Evolutionary conservation across 768 basidiomycete species (phyloP), one percentile per base, ranked within the genome.

Genomic region (Dacryopinax primogenitus): DNA sequence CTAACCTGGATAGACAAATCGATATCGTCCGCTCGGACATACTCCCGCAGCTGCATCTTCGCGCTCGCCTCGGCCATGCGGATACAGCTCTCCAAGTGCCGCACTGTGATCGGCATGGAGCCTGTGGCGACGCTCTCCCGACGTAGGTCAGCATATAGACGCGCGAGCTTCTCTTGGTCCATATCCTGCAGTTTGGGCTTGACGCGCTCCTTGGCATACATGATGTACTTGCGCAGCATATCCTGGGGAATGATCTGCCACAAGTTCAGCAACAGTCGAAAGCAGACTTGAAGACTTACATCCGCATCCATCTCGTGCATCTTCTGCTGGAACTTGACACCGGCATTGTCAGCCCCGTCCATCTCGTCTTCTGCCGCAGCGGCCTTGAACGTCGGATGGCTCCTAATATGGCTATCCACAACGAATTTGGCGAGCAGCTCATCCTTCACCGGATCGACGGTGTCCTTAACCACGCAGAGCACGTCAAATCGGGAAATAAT

Each of bases 51-150:
- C 62, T 94, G 86, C 96, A 99, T 98, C 80, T 95, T 96, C 26
- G 96, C 96, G 72, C 90, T 92, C 15, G 96, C 95, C 76, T 99
- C 96, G 1, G 92, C 84, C 95, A 98, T 98, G 39, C 96, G 87
- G 76, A 99, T 98, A 90, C 96, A 96, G 73, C 92, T 95, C 77
- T 99, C 96, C 66, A 99, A 76, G 72, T 98, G 96, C 65, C 96
- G 90, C 62, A 98, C 88, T 9, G 96, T 99, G 73, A 99, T 96
- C 1, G 96, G 96, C 77, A 91, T 96, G 23, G 95, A 97, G n/a
- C 95, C 95, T 1, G 96, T 99, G 21, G 92, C 92, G 70, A 92
- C 80, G 3, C 95, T 98, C 74, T 99, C 96, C 68, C 93, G 87
- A 35, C 96, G 87, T 33, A 99, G 81, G 74, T 99, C 96, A 23